Evolutionary conservation across 2,329 filamentous ascomycete species (phyloP), one percentile per base, ranked within the genome.

Genomic region (Ceratocystis destructans): DNA sequence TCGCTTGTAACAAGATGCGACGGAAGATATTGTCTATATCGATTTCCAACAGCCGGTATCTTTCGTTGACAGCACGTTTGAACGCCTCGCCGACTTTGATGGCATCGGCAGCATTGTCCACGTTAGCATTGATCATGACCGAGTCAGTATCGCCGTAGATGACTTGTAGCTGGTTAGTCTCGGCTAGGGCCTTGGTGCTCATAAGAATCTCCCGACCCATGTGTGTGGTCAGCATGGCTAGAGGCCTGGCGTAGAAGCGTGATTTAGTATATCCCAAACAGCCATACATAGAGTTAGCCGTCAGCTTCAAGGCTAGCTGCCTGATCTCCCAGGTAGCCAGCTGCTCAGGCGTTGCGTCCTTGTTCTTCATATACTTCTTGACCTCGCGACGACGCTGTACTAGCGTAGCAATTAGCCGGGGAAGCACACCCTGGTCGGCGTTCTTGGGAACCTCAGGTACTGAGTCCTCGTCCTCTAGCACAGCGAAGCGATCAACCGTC

Each of bases 91-190:
- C 95, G 64, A 99, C 88, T 73, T 89, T 92, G 71, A 96, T 79
- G 1, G 94, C 94, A 72, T 96, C 91, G 41, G 89, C 85, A 37
- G 97, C 88, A 70, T 89, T 96, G 76, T 96, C 90, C 66, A 94
- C 91, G 73, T 97, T 97, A 69, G 94, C 96, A 73, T 99, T 99
- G 79, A 99, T 97, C 94, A 99, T 99, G 77, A 99, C 94, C 7
- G 94, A 99, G 76, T 99, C 94, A 12, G 94, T 99, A 77, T 99
- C 94, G 78, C 94, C 94, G 72, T 99, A 99, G 69, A 99, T 97
- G 74, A 99, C 94, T 72, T 94, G 89, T 37, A 99, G 82, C 68
- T 91, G 87, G 71, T 89, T 92, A 72, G 85, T 89, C 76, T 99
- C 94, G 8, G 94, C 94, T 69, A 99, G 83, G 65, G 96, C 92